A percentile compares a stretch with the other conserved stretches of the same genome.
Conservation (phyloP, 2,329 filamentous ascomycete species). For the Bipolaris zeicola region DNA sequence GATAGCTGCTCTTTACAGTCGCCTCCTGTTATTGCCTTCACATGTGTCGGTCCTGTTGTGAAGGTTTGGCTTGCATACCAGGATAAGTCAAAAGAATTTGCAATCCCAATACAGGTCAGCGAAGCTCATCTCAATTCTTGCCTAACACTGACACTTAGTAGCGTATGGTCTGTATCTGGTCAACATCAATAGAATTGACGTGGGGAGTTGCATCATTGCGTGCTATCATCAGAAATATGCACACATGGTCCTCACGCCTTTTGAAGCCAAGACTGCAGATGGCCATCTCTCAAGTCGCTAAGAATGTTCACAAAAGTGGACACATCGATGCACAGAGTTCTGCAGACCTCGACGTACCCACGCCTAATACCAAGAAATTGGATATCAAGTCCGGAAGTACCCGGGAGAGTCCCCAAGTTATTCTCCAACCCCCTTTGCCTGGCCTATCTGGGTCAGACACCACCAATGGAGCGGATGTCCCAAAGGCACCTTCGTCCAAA, state of each 20-base stretch:
- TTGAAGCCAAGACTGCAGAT: slow-evolving; percentile 12
- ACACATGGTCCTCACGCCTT: slow-evolving; percentile 14
- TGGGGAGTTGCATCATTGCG: slow-evolving; percentile 11
- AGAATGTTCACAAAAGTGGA: neutral
- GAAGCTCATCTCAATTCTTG: neutral
- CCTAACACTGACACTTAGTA: slow-evolving; percentile 1
- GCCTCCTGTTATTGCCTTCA: slow-evolving; percentile 13
- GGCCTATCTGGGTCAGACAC: too few species aligned
- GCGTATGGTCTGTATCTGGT: slow-evolving; percentile 16
- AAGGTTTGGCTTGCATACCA: slow-evolving; percentile 18
- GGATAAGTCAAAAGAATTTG: neutral
- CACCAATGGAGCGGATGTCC: too few species aligned
- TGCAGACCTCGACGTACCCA: neutral
- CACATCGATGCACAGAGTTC: neutral
- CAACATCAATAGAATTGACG: slow-evolving; percentile 8
- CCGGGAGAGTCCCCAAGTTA: neutral
- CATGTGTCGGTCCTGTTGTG: slow-evolving; percentile 13
- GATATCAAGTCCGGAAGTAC: neutral
- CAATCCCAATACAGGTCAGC: slow-evolving; percentile 3
- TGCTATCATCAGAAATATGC: slow-evolving; percentile 16
- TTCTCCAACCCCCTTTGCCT: too few species aligned
- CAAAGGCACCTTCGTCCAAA: too few species aligned
- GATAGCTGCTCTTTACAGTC: neutral
- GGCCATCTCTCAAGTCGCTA: slow-evolving; percentile 2
- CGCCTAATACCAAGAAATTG: neutral